Percentiles rank a stretch among this genome's conserved stretches.
These are phyloP conservation scores for Eucalyptus virginea DNA, from an alignment of 345 rosid genomes.

Conservation along the genomic window DNA sequence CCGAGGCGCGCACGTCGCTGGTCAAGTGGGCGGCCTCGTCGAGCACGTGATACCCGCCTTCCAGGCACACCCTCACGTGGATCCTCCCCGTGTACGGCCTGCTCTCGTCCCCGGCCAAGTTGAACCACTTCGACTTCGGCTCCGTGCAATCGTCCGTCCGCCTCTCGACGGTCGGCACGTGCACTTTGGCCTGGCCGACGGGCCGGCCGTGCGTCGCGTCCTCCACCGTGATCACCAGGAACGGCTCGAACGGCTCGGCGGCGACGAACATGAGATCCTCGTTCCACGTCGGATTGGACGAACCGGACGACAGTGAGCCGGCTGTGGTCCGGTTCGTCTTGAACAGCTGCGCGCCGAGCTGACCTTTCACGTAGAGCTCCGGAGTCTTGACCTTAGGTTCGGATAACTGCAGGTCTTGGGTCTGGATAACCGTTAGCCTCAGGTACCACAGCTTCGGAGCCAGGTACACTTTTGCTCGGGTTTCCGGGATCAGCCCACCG, in stretches of 20 bases:
- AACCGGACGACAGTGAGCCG: slow-evolving; percentile 34
- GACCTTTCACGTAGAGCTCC: slow-evolving; percentile 73
- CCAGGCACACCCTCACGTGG: slow-evolving; percentile 61
- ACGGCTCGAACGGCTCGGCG: slow-evolving; percentile 91
- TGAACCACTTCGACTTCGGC: slow-evolving; percentile 75
- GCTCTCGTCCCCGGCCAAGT: slow-evolving; percentile 52
- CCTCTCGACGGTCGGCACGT: slow-evolving; percentile 59
- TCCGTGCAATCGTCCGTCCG: slow-evolving; percentile 46
- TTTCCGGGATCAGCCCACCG: slow-evolving; percentile 85
- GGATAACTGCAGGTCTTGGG: slow-evolving; percentile 80
- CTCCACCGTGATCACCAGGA: slow-evolving; percentile 57
- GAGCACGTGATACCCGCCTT: slow-evolving; percentile 90
- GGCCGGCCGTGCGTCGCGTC: slow-evolving; percentile 39
- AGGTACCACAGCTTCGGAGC: slow-evolving; percentile 96
- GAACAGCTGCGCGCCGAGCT: slow-evolving; percentile 76
- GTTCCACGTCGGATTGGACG: slow-evolving; percentile 76
- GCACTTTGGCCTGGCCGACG: slow-evolving; percentile 60
- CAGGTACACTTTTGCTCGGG: slow-evolving; percentile 80
- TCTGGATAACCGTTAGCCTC: slow-evolving; percentile 93
- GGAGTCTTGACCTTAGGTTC: slow-evolving; percentile 55
- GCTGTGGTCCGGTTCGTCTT: slow-evolving; percentile 59
- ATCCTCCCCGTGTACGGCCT: slow-evolving; percentile 73
- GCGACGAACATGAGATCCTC: slow-evolving; percentile 92
- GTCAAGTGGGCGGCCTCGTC: slow-evolving; percentile 96
- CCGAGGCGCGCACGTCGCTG: slow-evolving; percentile 76